Percentiles rank a stretch among this genome's conserved stretches.
Conservation (phyloP, 2,329 filamentous ascomycete genomes). For the Pezicula rhizophila region DNA sequence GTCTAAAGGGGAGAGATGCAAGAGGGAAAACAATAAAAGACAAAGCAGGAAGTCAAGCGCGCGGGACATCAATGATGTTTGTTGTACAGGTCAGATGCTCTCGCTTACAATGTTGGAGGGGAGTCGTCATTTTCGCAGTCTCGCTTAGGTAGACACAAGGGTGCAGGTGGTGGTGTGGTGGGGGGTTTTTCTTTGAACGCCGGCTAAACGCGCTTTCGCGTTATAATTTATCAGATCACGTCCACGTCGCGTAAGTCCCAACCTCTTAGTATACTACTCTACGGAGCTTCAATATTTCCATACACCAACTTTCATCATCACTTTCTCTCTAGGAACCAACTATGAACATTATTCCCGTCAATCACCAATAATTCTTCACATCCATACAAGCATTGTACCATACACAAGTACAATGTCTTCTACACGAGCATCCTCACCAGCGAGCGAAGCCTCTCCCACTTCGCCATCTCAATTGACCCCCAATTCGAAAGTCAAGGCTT, state of each 20-base stretch:
- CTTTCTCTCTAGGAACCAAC: not conserved
- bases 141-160: not conserved
- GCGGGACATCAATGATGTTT: too few relatives aligned
- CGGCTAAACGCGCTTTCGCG: not conserved
- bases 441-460: slow-evolving; percentile 35
- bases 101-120: too few relatives aligned
- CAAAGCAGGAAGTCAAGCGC: too few relatives aligned
- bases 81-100: too few relatives aligned
- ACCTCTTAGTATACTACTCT: not conserved
- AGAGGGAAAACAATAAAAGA: too few relatives aligned
- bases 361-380: not conserved
- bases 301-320: not conserved
- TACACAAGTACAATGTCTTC: slow-evolving; percentile 38
- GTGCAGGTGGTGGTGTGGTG: not conserved
- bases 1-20: too few relatives aligned
- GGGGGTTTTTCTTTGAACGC: not conserved
- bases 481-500: slow-evolving; percentile 47
- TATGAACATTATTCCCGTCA: not conserved
- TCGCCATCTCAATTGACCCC: slow-evolving; percentile 40
- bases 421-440: slow-evolving; percentile 40
- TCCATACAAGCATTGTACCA: not conserved
- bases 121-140: not conserved
- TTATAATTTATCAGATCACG: not conserved
- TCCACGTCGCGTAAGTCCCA: not conserved
- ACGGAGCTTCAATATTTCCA: not conserved